These are phyloP conservation scores for Rhododendron henanense DNA, from an alignment of 148 eudicot species.

Conservation along the genomic window DNA sequence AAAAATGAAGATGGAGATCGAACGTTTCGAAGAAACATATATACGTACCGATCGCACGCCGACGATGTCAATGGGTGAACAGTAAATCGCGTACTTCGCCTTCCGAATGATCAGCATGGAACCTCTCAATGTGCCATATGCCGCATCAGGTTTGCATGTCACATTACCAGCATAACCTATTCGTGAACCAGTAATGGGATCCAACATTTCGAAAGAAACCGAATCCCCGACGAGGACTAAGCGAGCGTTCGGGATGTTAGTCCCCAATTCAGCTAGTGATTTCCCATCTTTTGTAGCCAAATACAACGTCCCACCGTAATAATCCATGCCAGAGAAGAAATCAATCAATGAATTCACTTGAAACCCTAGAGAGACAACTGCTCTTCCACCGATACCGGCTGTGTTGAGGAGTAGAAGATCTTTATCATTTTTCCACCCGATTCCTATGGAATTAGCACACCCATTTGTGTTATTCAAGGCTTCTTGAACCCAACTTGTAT, in stretches of 20 bases:
- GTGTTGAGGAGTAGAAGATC: constrained; percentile 29
- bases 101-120: constrained; percentile 30
- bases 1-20: not conserved
- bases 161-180: constrained; percentile 25
- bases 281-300: constrained; percentile 39
- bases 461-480: constrained; percentile 37
- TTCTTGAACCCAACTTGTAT: constrained; percentile 33
- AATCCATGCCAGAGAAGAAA: constrained; percentile 22
- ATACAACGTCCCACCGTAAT: constrained; percentile 36
- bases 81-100: constrained; percentile 24
- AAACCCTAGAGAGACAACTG: constrained; percentile 54
- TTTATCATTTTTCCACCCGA: constrained; percentile 24
- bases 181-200: constrained; percentile 9
- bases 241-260: constrained; percentile 21
- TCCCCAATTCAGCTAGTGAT: constrained; percentile 22
- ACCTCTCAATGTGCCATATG: constrained; percentile 18
- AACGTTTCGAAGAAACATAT: not conserved
- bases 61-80: constrained; percentile 40
- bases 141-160: constrained; percentile 23
- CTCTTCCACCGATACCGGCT: constrained; percentile 24
- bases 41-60: constrained; percentile 41
- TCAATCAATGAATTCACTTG: constrained; percentile 17
- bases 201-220: constrained; percentile 18
- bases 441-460: constrained; percentile 30
- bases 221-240: constrained; percentile 20